Base-by-base conservation (phyloP, 108 stramenopile species). In the Nannochloropsis salina region DNA sequence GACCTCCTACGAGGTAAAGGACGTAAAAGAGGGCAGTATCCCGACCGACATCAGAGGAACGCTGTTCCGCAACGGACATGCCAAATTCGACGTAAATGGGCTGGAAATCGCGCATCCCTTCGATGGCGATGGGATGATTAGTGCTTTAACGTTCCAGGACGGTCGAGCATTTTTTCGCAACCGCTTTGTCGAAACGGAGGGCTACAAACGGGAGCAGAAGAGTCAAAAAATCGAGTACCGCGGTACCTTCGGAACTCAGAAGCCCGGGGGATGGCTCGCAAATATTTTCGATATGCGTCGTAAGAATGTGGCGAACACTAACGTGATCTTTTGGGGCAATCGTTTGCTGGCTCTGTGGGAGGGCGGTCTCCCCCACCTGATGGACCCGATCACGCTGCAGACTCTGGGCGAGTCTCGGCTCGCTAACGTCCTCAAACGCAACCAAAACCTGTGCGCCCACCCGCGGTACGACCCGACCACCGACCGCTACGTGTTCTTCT, bases 261-360 rank as follows among this genome's bases (percentile, higher is more conserved):
- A 41, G 40, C 61, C 86, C 20, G 92, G 92, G 21, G 91, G 92
- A 20, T 42, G 80, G 18, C 31, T 90, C 80, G 81, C 45, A 1
- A 92, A 92, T 84, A 61, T 90, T 85, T 90, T 92, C 80, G 45
- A 89, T 44, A 83, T 88, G 11, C 40, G 44, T 9, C 42, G 85
- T 20, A 92, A 92, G 81, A 92, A 92, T 45, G 6, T 45, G 22
- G 91, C 92, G 1, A 92, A 92, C 83, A 92, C 91, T 1, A 91
- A 92, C 83, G 86, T 92, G 31, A 11, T 92, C 12, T 45, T 86
- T 42, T 90, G 88, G 88, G 91, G 86, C 15, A 85, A 89, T n/a
- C 84, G 84, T 5, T 45, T 92, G 44, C 84, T 92, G 43, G 91
- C 87, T 43, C 90, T 92, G 12, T 92, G 87, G 87, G 91, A 92